These are phyloP conservation scores for Saccharomycopsis sp. DNA, from an alignment of 805 yeast species.

Conservation along the genomic window DNA sequence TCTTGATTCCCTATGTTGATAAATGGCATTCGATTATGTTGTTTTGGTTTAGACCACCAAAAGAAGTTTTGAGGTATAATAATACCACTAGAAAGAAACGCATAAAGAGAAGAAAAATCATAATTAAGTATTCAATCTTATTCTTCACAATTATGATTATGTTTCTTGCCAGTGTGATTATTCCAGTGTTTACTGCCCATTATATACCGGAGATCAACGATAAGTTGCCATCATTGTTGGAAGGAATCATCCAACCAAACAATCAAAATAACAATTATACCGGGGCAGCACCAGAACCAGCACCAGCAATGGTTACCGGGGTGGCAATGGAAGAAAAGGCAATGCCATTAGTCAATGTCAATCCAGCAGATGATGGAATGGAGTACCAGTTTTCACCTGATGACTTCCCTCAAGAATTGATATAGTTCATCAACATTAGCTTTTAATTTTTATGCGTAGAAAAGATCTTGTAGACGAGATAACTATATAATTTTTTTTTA, in stretches of 20 bases:
- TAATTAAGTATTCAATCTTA: constrained; percentile 79
- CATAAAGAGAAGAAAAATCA: constrained; percentile 94
- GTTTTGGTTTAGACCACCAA: constrained; percentile 96
- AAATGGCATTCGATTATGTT: constrained; percentile 97
- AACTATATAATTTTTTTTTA: too few relatives aligned
- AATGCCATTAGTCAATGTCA: too few relatives aligned
- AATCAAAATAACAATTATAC: constrained; percentile 59
- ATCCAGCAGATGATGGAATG: too few relatives aligned
- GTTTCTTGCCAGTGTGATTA: constrained; percentile 71
- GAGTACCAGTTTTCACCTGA: too few relatives aligned
- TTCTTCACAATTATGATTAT: constrained; percentile 62
- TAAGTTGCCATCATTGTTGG: constrained; percentile 32
- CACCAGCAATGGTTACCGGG: too few relatives aligned
- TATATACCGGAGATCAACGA: constrained; percentile 33
- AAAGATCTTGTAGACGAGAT: too few relatives aligned
- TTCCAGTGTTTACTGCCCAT: constrained; percentile 82
- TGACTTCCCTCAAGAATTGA: too few relatives aligned
- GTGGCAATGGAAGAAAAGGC: too few relatives aligned
- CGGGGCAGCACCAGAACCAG: constrained; percentile 29
- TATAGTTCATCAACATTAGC: too few relatives aligned
- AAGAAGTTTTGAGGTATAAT: constrained; percentile 97
- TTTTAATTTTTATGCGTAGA: too few relatives aligned
- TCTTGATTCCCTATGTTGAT: constrained; percentile 80
- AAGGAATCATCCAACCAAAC: constrained; percentile 88
- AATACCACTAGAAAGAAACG: constrained; percentile 87